Evolutionary conservation across 129 eudicot species (phyloP), one percentile per base, ranked within the genome.

Genomic region (Apium graveolens): DNA sequence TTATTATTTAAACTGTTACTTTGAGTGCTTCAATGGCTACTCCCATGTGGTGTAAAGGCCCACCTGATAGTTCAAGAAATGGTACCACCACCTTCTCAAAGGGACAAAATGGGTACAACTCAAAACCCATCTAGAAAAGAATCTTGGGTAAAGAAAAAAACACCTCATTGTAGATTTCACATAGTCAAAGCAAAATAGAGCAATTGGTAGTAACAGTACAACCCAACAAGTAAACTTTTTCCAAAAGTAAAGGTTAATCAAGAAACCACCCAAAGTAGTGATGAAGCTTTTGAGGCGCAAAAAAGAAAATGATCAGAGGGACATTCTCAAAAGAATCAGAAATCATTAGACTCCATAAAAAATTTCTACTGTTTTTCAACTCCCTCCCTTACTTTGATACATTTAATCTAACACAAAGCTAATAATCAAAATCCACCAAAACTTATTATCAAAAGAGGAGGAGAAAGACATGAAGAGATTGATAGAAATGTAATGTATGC

Each of bases 251-350:
- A 81, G 88, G 79, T 57, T 60, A 73, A 88, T 78, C 71, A 88
- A 82, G 82, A 70, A 84, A 81, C 87, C 82, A 60, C 74, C 27
- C 42, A 76, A 62, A 74, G 75, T 81, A 83, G 87, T 81, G 85
- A 85, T 82, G 89, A 86, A 84, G 78, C 93, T 87, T 90, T 84
- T 80, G 74, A 88, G 90, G 82, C 90, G 89, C 74, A 83, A 89
- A 76, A 84, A 65, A 83, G 77, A 84, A 78, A 53, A 80, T 80
- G 65, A 75, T 51, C 81, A 85, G 89, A 79, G 80, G 16, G 81
- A 77, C 73, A 85, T 55, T 80, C 82, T 86, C 60, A 83, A 91
- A 92, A 89, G 89, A 91, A 86, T 79, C 73, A 83, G 80, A 84
- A 83, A 81, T 86, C 87, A 85, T 84, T 86, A 78, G 87, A 63